A percentile compares a stretch with the other conserved stretches of the same genome.
These are phyloP conservation scores for Arabidopsis hybrid DNA, from an alignment of 441 rosid genomes.

Conservation along the genomic window DNA sequence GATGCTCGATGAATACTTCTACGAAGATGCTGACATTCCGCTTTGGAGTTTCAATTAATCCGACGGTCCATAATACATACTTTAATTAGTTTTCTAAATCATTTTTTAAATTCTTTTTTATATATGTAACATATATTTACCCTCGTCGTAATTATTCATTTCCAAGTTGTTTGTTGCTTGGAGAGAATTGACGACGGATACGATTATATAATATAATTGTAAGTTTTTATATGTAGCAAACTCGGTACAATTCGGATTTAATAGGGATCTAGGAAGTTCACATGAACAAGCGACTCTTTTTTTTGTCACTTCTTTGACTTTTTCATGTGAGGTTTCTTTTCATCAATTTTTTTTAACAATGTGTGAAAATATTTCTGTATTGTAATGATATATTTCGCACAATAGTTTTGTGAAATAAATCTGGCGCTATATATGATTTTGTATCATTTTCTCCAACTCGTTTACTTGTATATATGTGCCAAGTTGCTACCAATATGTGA, in stretches of 20 bases:
- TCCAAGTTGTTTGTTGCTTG: slow-evolving; percentile 35
- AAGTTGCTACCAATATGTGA: slow-evolving; percentile 21
- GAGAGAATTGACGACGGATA: slow-evolving; percentile 33
- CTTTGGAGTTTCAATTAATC: slow-evolving; percentile 78
- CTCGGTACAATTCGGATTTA: neutral
- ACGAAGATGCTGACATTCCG: slow-evolving; percentile 68
- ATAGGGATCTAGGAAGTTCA: slow-evolving; percentile 9
- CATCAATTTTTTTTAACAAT: neutral
- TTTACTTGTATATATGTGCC: slow-evolving; percentile 25
- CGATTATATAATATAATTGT: slow-evolving; percentile 9
- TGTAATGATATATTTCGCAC: slow-evolving; percentile 11
- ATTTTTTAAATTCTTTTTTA: slow-evolving; percentile 30
- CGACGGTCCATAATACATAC: slow-evolving; percentile 33
- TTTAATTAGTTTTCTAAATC: neutral
- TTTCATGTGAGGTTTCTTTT: slow-evolving; percentile 24
- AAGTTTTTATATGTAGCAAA: slow-evolving; percentile 10
- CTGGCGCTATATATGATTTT: neutral
- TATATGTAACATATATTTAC: slow-evolving; percentile 26
- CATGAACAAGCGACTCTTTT: slow-evolving; percentile 29
- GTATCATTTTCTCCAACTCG: slow-evolving; percentile 9
- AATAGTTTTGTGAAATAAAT: neutral
- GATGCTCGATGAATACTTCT: slow-evolving; percentile 54
- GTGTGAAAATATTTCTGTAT: neutral
- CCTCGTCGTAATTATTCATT: slow-evolving; percentile 16
- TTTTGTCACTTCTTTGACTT: slow-evolving; percentile 33